phyloP scores from a whole-genome alignment of 2,329 filamentous ascomycete genomes.

The Talaromyces funiculosus region DNA sequence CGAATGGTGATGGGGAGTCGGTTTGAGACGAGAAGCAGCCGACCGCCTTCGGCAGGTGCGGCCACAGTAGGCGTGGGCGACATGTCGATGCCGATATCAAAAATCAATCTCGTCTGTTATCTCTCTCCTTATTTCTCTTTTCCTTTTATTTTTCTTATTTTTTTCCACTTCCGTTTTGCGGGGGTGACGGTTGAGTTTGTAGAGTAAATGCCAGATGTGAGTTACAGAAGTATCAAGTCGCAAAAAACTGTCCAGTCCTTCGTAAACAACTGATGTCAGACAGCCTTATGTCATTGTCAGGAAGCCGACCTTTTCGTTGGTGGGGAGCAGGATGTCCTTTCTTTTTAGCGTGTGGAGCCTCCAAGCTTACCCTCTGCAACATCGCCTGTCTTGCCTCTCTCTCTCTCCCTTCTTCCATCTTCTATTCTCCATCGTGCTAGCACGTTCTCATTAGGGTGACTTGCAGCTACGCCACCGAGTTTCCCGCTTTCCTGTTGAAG shows the following conservation, averaged over 20 bases:
- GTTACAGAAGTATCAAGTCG: background rate
- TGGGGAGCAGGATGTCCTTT: constrained; percentile 4
- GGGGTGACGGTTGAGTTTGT: background rate
- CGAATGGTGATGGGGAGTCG: constrained; percentile 92
- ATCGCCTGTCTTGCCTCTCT: background rate
- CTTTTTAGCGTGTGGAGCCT: background rate
- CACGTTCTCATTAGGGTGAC: background rate
- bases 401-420: background rate
- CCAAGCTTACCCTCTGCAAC: background rate
- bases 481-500: background rate
- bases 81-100: constrained; percentile 3
- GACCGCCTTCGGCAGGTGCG: constrained; percentile 20
- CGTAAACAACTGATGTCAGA: background rate
- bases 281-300: background rate
- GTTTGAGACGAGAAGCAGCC: constrained; percentile 80
- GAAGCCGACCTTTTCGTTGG: constrained; percentile 10
- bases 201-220: background rate
- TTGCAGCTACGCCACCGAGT: background rate
- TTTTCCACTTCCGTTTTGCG: too few relatives aligned
- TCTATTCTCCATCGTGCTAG: background rate
- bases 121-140: background rate
- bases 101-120: background rate
- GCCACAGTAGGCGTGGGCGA: constrained; percentile 10
- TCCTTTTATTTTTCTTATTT: too few relatives aligned
- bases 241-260: background rate